Evolutionary conservation across 352 stramenopile genomes (phyloP).

Genomic region (Phytophthora boehmeriae): DNA sequence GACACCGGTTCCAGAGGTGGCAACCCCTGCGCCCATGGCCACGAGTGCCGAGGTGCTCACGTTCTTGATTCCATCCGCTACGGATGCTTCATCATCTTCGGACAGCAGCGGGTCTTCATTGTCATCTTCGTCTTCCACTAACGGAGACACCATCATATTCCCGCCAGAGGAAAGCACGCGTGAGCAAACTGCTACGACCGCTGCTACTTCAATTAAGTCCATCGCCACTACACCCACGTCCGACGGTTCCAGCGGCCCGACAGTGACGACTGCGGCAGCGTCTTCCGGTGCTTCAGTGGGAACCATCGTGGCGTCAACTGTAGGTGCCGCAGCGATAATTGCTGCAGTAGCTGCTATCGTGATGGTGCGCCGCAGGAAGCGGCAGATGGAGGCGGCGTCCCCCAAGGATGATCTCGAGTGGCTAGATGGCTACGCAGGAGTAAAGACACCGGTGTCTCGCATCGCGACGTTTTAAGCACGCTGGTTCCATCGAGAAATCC

Average conservation of each 20-base stretch:
- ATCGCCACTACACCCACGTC: not conserved
- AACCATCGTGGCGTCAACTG: conserved; percentile 18
- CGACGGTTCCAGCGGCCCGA: not conserved
- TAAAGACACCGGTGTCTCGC: not conserved
- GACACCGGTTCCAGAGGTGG: not conserved
- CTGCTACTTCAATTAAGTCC: conserved; percentile 1
- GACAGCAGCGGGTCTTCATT: not conserved
- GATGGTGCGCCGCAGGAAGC: conserved; percentile 62
- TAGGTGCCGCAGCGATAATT: conserved; percentile 29
- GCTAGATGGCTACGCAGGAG: not conserved
- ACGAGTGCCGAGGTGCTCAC: conserved; percentile 8
- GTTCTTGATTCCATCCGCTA: conserved; percentile 8
- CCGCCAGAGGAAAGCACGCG: not conserved
- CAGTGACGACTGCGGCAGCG: conserved; percentile 3
- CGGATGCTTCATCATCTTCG: not conserved
- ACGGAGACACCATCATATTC: conserved; percentile 5
- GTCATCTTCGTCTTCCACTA: conserved; percentile 1
- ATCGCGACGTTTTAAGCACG: not conserved
- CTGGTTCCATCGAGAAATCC: not conserved
- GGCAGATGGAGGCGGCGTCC: conserved; percentile 43
- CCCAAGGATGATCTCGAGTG: conserved; percentile 34
- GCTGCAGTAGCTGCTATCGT: conserved; percentile 43
- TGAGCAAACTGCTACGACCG: not conserved
- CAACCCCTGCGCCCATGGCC: not conserved
- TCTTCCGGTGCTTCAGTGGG: not conserved